Base-by-base conservation (phyloP, 768 basidiomycete species). In the Mycena galopus region DNA sequence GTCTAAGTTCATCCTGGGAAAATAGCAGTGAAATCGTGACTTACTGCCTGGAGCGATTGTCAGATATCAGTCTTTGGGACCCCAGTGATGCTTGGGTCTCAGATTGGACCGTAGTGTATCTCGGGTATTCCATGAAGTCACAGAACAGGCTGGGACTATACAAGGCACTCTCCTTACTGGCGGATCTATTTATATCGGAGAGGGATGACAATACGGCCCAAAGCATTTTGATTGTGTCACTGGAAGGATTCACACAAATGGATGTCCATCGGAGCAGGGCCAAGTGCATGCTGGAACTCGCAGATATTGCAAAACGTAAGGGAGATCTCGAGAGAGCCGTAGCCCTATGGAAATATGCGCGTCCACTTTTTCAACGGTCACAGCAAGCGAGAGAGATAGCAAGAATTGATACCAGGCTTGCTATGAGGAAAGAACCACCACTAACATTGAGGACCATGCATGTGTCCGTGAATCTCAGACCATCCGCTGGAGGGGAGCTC, bases 241-340 rank as follows among this genome's bases (percentile, higher is more conserved):
- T 64, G 63, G 63, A 64, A 32, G 44, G 32, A 33, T 50, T 64
- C 42, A 64, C 63, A 27, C 25, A 25, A 14, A 42, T 64, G 63
- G 63, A 51, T 23, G 30, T 64, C 27, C 63, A 64, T 32, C 47
- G 30, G n/a, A 47, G 63, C 29, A n/a, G 47, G 27, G 63, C 63
- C 16, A 3, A 64, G 7, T 64, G 63, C 30, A 47, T 64, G 27
- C 5, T 64, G 27, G 10, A 21, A n/a, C 63, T 64, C 21, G 63
- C 23, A 12, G 29, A 64, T 44, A 17, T 64, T 44, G 19, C 19
- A 64, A 19, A 57, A 12, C 9, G n/a, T 11, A 14, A n/a, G n/a
- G 47, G 47, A 23, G 29, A 64, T 44, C 14, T 19, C 23, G 39
- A 39, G 23, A 21, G 25, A 29, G 39, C 39, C 16, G 29, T 44